These are phyloP conservation scores for Penicillium digitatum DNA, from an alignment of 2,329 filamentous ascomycete genomes.

Conservation along the genomic window DNA sequence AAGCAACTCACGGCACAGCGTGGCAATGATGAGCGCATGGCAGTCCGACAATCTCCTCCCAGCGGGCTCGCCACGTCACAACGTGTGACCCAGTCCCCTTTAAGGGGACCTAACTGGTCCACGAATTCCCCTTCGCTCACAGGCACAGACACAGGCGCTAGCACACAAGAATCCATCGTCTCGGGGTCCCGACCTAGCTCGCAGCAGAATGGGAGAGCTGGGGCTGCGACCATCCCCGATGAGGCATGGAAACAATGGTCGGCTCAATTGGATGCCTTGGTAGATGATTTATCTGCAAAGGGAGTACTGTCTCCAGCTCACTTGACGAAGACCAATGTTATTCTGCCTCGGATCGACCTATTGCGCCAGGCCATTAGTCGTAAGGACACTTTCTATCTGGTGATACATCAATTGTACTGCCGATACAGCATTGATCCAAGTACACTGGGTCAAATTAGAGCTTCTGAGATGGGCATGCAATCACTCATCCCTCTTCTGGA, in stretches of 20 bases:
- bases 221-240: neutral
- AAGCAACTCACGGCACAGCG: neutral
- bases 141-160: neutral
- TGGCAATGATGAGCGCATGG: neutral
- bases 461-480: neutral
- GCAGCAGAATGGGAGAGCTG: neutral
- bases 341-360: conserved; percentile 48
- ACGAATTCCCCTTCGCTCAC: neutral
- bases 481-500: conserved; percentile 1
- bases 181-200: neutral
- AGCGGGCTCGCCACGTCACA: neutral
- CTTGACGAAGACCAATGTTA: neutral
- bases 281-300: neutral
- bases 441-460: conserved; percentile 30
- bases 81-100: neutral
- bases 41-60: neutral
- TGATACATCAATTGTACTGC: conserved; percentile 64
- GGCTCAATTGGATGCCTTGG: neutral
- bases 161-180: neutral
- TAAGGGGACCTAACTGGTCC: neutral
- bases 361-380: conserved; percentile 54
- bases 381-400: conserved; percentile 61
- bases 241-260: conserved; percentile 15
- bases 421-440: conserved; percentile 44
- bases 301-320: neutral